Evolutionary conservation across 1,284 basidiomycete genomes (phyloP).

Genomic region (Peniophora sp.): DNA sequence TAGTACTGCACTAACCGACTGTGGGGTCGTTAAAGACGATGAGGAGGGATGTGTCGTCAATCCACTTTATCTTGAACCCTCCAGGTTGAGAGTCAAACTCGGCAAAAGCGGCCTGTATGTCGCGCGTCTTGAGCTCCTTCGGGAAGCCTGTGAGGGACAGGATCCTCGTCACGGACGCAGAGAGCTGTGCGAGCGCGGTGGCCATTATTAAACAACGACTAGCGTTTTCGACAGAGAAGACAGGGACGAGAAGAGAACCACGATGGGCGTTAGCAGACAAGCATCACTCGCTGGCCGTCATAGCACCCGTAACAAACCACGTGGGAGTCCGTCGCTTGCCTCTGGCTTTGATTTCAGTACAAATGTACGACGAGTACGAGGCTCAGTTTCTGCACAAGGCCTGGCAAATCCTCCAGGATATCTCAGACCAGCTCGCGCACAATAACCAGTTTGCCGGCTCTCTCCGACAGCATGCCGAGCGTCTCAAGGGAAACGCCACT

Average conservation of each 20-base stretch:
- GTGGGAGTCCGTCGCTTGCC: neutral
- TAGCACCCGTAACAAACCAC: neutral
- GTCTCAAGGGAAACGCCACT: slow-evolving; percentile 84
- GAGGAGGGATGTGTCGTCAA: slow-evolving; percentile 91
- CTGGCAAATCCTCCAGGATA: slow-evolving; percentile 76
- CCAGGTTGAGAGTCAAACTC: slow-evolving; percentile 85
- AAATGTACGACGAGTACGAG: slow-evolving; percentile 50
- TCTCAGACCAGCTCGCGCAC: slow-evolving; percentile 79
- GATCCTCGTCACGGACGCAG: slow-evolving; percentile 93
- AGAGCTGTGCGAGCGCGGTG: slow-evolving; percentile 67
- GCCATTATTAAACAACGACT: too few relatives aligned
- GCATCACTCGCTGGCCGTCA: too few relatives aligned
- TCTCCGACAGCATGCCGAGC: slow-evolving; percentile 66
- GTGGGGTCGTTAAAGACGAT: slow-evolving; percentile 89
- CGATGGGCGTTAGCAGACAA: neutral
- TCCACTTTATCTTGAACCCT: slow-evolving; percentile 99
- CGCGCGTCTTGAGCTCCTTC: slow-evolving; percentile 93
- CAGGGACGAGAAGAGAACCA: too few relatives aligned
- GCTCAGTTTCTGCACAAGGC: slow-evolving; percentile 58
- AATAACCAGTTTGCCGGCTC: slow-evolving; percentile 76
- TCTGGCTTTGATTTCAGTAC: too few relatives aligned
- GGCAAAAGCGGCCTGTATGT: slow-evolving; percentile 86
- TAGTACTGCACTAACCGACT: slow-evolving; percentile 51
- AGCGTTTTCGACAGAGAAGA: too few relatives aligned
- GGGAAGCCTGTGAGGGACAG: slow-evolving; percentile 88